Conservation (phyloP, 129 eudicot genomes). For the Artemisia tridentata region DNA sequence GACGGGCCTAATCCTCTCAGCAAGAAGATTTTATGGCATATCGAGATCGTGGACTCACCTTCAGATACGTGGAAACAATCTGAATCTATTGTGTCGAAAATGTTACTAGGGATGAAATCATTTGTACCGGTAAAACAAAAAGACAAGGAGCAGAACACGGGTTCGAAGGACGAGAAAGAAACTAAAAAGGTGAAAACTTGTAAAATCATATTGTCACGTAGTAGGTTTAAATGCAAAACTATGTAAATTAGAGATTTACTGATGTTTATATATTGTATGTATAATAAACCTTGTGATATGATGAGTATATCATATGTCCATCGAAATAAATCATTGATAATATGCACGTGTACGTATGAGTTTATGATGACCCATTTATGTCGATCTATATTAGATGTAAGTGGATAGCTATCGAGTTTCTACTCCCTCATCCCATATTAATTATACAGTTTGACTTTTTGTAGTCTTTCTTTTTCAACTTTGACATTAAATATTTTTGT, state of each 20-base stretch:
- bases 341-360: too few relatives aligned
- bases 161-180: slow-evolving; percentile 30
- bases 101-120: slow-evolving; percentile 24
- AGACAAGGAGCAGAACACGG: slow-evolving; percentile 25
- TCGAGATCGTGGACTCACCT: slow-evolving; percentile 35
- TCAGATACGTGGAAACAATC: slow-evolving; percentile 26
- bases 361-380: too few relatives aligned
- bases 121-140: slow-evolving; percentile 24
- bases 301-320: not conserved
- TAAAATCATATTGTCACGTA: slow-evolving; percentile 18
- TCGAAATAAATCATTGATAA: not conserved
- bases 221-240: slow-evolving; percentile 23
- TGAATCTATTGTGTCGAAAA: slow-evolving; percentile 23
- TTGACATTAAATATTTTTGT: too few relatives aligned
- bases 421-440: too few relatives aligned
- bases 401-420: too few relatives aligned
- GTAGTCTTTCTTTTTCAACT: too few relatives aligned
- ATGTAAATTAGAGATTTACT: not conserved
- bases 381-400: too few relatives aligned
- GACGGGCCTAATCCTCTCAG: slow-evolving; percentile 10
- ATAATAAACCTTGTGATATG: not conserved
- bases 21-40: slow-evolving; percentile 37
- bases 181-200: slow-evolving; percentile 27
- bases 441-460: too few relatives aligned
- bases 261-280: not conserved